Evolutionary conservation across 129 eudicot genomes (phyloP).

Genomic region (Helichrysum umbraculigerum): DNA sequence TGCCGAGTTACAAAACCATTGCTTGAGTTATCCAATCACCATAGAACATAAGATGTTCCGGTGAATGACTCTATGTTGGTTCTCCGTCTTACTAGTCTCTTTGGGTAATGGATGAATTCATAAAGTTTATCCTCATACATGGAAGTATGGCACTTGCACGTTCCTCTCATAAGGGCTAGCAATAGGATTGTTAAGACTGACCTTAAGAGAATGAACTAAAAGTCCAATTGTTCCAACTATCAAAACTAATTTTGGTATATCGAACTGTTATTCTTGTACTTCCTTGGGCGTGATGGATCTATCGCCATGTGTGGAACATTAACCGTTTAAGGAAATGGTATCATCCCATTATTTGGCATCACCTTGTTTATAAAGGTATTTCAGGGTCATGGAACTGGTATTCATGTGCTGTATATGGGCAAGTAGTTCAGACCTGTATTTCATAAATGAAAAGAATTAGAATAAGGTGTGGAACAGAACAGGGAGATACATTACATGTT

Average conservation of each 20-base stretch:
- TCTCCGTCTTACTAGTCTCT: conserved; percentile 12
- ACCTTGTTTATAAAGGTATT: background rate
- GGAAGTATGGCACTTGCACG: conserved; percentile 3
- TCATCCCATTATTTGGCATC: too few species aligned
- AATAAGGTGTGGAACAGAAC: background rate
- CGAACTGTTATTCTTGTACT: too few species aligned
- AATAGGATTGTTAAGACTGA: background rate
- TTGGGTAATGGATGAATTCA: background rate
- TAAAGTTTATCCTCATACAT: background rate
- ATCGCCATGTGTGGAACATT: too few species aligned
- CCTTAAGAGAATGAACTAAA: too few species aligned
- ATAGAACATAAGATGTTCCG: background rate
- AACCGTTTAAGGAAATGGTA: too few species aligned
- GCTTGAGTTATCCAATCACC: conserved; percentile 8
- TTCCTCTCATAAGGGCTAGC: background rate
- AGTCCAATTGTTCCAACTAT: too few species aligned
- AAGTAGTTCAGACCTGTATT: background rate
- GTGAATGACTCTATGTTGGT: background rate
- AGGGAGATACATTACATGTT: background rate
- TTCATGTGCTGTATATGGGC: background rate
- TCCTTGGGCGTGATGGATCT: too few species aligned
- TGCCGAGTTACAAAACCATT: conserved; percentile 2
- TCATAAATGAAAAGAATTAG: background rate
- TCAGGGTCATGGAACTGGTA: background rate
- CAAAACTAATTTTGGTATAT: too few species aligned